These are phyloP conservation scores for Fusarium sp. DNA, from an alignment of 2,329 filamentous ascomycete species.

Conservation along the genomic window DNA sequence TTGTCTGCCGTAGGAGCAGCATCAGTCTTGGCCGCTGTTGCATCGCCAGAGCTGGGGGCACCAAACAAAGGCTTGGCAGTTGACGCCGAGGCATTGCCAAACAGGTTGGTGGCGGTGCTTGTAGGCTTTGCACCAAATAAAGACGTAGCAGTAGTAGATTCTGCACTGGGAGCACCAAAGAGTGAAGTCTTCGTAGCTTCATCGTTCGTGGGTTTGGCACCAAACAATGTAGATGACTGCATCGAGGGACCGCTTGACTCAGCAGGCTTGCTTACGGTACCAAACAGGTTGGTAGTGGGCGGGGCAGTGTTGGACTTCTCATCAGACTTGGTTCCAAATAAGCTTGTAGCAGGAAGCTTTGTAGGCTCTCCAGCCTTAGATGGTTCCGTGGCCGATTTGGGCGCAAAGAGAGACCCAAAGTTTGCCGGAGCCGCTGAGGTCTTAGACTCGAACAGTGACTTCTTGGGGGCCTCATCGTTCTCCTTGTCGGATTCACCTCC, in stretches of 20 bases:
- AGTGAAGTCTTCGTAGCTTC: conserved; percentile 42
- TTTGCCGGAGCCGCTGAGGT: conserved; percentile 44
- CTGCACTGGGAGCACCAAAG: conserved; percentile 45
- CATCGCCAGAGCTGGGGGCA: conserved; percentile 23
- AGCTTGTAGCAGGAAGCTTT: conserved; percentile 40
- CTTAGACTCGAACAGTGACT: conserved; percentile 48
- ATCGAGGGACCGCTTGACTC: conserved; percentile 44
- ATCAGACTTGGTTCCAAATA: conserved; percentile 53
- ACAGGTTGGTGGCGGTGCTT: conserved; percentile 44
- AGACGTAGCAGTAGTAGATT: conserved; percentile 28
- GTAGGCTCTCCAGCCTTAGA: conserved; percentile 43
- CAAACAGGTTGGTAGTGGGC: conserved; percentile 52
- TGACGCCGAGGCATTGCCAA: conserved; percentile 44
- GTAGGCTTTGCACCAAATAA: conserved; percentile 44
- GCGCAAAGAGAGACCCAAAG: conserved; percentile 47
- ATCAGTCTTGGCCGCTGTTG: conserved; percentile 39
- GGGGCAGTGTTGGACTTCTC: conserved; percentile 42
- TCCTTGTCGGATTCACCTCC: conserved; percentile 58
- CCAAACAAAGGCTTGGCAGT: conserved; percentile 47
- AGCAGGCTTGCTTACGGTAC: conserved; percentile 47
- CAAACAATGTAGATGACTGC: conserved; percentile 50
- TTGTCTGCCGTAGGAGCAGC: conserved; percentile 34
- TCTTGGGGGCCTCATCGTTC: conserved; percentile 53
- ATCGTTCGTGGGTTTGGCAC: conserved; percentile 43
- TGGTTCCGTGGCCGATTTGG: conserved; percentile 47